phyloP scores from a whole-genome alignment of 768 basidiomycete species.

The Mrakia hoshinonis region DNA sequence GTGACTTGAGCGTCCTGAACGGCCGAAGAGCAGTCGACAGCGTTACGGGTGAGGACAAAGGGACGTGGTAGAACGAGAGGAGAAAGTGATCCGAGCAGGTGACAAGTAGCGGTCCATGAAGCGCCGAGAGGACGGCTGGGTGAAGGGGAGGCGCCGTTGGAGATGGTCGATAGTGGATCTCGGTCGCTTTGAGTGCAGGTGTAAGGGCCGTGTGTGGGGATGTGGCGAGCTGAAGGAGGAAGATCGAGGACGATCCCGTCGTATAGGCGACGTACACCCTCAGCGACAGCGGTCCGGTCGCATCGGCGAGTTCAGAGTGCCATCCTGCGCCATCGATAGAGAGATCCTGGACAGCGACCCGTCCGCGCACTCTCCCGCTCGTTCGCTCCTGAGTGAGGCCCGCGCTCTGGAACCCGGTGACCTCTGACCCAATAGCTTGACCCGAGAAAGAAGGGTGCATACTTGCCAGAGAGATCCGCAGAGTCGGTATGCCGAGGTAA shows the following conservation, averaged over 20 bases:
- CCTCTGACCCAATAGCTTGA: not conserved
- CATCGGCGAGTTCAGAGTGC: not conserved
- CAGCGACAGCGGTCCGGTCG: not conserved
- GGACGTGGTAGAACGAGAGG: constrained; percentile 21
- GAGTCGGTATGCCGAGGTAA: not conserved
- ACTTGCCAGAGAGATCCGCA: not conserved
- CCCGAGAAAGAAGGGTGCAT: not conserved
- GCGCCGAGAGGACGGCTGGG: constrained; percentile 1
- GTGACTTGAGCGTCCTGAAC: constrained; percentile 13
- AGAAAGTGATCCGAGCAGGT: constrained; percentile 26
- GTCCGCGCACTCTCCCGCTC: not conserved
- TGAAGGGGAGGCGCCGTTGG: constrained; percentile 21
- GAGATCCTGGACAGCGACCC: not conserved
- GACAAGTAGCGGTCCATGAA: constrained; percentile 22
- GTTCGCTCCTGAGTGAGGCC: constrained; percentile 5
- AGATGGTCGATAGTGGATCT: constrained; percentile 18
- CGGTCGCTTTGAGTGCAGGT: not conserved
- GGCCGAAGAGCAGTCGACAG: not conserved
- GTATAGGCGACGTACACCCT: constrained; percentile 19
- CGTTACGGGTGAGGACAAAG: not conserved
- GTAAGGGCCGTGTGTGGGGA: not conserved
- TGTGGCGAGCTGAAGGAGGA: not conserved
- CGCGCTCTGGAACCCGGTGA: not conserved
- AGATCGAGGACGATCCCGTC: constrained; percentile 21
- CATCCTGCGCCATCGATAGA: constrained; percentile 11